A percentile compares a stretch with the other conserved stretches of the same genome.
Evolutionary conservation across 129 eudicot species (phyloP).

Genomic region (Centrapalus pauciflorus): DNA sequence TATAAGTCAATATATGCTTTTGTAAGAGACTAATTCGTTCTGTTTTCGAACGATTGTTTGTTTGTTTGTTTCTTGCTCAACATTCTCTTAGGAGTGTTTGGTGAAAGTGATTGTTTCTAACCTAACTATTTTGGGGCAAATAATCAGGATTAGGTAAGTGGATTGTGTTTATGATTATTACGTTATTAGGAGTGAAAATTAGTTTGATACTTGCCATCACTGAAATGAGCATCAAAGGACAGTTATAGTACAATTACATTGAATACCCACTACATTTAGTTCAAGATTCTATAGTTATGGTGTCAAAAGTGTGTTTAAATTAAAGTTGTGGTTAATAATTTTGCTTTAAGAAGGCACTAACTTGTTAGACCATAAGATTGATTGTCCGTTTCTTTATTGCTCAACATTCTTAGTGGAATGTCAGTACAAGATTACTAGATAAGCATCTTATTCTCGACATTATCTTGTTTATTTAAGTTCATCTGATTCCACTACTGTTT

Average conservation of each 20-base stretch:
- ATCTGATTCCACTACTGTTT: slow-evolving; percentile 18
- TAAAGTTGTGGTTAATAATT: neutral
- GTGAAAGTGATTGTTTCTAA: too few relatives aligned
- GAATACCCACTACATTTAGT: neutral
- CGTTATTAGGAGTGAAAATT: too few relatives aligned
- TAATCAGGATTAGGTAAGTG: too few relatives aligned
- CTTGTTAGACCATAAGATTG: neutral
- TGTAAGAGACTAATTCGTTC: too few relatives aligned
- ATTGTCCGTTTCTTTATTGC: slow-evolving; percentile 20
- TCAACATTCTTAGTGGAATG: slow-evolving; percentile 29
- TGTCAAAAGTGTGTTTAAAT: neutral
- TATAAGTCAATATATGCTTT: neutral
- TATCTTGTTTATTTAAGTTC: slow-evolving; percentile 10
- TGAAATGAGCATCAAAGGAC: too few relatives aligned
- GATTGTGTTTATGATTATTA: too few relatives aligned
- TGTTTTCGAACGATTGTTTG: too few relatives aligned
- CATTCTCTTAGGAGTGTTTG: too few relatives aligned
- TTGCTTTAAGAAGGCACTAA: slow-evolving; percentile 4
- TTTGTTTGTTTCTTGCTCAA: too few relatives aligned
- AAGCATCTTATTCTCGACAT: slow-evolving; percentile 29
- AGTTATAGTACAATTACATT: too few relatives aligned
- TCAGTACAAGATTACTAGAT: slow-evolving; percentile 35
- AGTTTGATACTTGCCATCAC: too few relatives aligned
- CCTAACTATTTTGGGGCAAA: too few relatives aligned
- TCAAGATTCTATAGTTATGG: slow-evolving; percentile 9